Evolutionary conservation across 2,329 filamentous ascomycete genomes (phyloP).

Genomic region (Claviceps arundinis): DNA sequence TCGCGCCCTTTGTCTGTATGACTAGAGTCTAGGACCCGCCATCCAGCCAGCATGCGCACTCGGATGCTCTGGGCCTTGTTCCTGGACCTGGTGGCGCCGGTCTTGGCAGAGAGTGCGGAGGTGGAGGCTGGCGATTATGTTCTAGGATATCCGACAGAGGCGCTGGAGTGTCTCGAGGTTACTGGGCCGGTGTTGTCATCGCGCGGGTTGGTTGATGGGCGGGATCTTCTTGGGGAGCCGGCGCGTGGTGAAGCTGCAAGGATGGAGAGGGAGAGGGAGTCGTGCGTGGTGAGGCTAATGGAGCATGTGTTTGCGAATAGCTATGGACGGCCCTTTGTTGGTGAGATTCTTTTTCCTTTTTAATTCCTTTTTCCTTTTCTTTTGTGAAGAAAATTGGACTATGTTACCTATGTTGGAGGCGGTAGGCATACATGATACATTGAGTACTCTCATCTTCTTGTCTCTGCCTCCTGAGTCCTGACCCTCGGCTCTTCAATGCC

Average conservation of each 20-base stretch:
- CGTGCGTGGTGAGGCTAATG: constrained; percentile 49
- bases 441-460: background rate
- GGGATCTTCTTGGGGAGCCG: constrained; percentile 2
- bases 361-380: background rate
- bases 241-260: too few relatives aligned
- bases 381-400: background rate
- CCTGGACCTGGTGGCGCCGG: background rate
- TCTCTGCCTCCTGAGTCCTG: background rate
- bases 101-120: background rate
- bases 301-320: constrained; percentile 57
- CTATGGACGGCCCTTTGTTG: constrained; percentile 61
- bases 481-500: background rate
- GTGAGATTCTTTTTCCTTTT: constrained; percentile 27
- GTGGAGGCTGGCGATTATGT: background rate
- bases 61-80: background rate
- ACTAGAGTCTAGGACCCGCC: background rate
- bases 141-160: background rate
- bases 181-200: constrained; percentile 50
- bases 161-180: constrained; percentile 51
- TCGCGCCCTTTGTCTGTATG: background rate
- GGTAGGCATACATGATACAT: background rate
- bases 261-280: background rate
- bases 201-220: constrained; percentile 16
- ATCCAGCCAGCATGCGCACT: background rate
- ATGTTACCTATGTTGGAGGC: background rate